Conservation (phyloP, 495 filamentous ascomycete genomes). For the Aspergillus cavernicola region DNA sequence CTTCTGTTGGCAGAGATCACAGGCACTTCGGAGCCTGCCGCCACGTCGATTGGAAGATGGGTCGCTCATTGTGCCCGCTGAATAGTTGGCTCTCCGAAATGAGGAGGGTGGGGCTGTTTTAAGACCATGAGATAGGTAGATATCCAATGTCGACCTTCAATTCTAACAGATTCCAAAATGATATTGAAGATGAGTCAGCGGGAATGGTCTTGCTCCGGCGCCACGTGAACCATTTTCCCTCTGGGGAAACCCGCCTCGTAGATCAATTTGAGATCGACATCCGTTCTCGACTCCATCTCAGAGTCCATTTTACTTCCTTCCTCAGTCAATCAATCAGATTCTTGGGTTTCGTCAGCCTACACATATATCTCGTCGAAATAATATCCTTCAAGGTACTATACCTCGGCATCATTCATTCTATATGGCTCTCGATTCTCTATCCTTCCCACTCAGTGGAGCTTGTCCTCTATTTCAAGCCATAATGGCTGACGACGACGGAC, state of each 20-base stretch:
- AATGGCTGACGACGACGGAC: not conserved
- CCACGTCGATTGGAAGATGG: constrained; percentile 6
- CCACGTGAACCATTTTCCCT: not conserved
- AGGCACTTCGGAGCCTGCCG: constrained; percentile 18
- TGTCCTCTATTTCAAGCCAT: not conserved
- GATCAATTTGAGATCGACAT: not conserved
- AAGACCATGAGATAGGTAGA: no score
- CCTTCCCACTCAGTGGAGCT: not conserved
- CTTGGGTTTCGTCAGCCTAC: not conserved
- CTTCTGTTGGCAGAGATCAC: constrained; percentile 18
- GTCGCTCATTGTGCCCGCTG: not conserved
- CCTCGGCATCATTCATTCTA: not conserved
- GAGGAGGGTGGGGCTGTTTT: not conserved
- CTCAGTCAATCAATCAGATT: not conserved
- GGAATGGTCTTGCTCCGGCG: not conserved
- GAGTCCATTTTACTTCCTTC: not conserved
- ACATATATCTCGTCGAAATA: not conserved
- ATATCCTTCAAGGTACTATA: no score
- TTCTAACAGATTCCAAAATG: no score
- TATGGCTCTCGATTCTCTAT: not conserved
- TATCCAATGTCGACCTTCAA: no score
- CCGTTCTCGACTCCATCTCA: not conserved
- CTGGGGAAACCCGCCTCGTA: not conserved
- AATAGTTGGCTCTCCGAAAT: not conserved
- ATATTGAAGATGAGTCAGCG: not conserved